Percentiles rank a stretch among this genome's conserved stretches.
phyloP scores from a whole-genome alignment of 2,329 filamentous ascomycete species.

The Clonostachys rhizophaga region DNA sequence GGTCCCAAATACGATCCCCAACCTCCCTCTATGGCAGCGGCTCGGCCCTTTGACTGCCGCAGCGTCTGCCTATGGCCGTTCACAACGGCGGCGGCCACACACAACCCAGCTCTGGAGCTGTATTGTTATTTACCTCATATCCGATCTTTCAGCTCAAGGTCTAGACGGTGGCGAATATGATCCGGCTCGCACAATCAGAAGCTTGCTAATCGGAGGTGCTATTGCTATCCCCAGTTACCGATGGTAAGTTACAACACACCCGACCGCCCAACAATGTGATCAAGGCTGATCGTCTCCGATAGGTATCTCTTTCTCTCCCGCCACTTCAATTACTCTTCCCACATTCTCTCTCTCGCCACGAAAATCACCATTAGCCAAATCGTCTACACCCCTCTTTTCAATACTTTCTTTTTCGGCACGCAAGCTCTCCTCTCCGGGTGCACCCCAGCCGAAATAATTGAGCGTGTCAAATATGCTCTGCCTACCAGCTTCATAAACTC shows the following conservation, averaged over 20 bases:
- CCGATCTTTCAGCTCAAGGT: constrained; percentile 73
- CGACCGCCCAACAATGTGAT: no score
- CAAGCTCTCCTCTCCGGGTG: constrained; percentile 73
- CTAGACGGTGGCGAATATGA: constrained; percentile 54
- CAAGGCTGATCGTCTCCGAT: background rate
- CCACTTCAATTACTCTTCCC: constrained; percentile 80
- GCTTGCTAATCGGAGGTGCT: constrained; percentile 68
- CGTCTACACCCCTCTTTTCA: constrained; percentile 78
- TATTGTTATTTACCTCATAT: constrained; percentile 72
- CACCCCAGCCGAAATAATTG: constrained; percentile 55
- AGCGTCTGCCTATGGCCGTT: constrained; percentile 59
- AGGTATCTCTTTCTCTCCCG: constrained; percentile 78
- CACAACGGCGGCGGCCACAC: constrained; percentile 69
- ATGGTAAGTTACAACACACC: constrained; percentile 53
- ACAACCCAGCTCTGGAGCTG: constrained; percentile 72
- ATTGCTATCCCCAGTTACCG: constrained; percentile 76
- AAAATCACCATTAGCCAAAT: constrained; percentile 80
- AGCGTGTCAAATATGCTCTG: constrained; percentile 70
- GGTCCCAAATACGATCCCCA: constrained; percentile 2
- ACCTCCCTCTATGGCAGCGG: constrained; percentile 45
- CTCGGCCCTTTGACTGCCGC: constrained; percentile 51
- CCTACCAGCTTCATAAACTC: constrained; percentile 74
- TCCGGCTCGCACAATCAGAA: constrained; percentile 51
- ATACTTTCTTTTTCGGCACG: constrained; percentile 76
- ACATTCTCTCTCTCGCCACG: constrained; percentile 62